Evolutionary conservation across 2,329 filamentous ascomycete genomes (phyloP), one percentile per base, ranked within the genome.

Genomic region (Hypoxylon sp.): DNA sequence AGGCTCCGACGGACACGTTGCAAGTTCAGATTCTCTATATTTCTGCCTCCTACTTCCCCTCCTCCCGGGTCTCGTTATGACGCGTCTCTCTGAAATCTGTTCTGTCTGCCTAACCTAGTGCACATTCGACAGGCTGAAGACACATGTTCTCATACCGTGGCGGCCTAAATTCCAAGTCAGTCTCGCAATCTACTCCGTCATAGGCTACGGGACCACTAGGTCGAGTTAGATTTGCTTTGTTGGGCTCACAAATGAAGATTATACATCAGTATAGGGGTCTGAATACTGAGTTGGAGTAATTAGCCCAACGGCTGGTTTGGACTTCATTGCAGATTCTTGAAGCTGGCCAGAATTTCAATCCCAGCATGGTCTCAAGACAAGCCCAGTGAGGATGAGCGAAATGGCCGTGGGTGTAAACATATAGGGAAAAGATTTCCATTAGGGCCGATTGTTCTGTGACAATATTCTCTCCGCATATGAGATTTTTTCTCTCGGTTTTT

Each of bases 41-140:
- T 51, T 42, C 42, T 42, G 21, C 47, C 44, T 59, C 35, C 31
- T 32, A 15, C 27, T 31, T 48, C 52, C 46, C 52, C 27, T 27
- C 21, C 24, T 21, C 24, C 24, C 29, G 29, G 61, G n/a, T 29
- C 56, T 15, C 42, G 6, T 48, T 31, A 51, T 65, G 62, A 68
- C 66, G 57, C 62, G 57, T 47, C 10, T 35, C 19, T 31, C 37
- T 58, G 19, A 50, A n/a, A 55, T 64, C 54, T 59, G 21, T 56
- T 65, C 29, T 62, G 39, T 64, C 67, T 70, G 64, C 67, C 67
- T 70, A 61, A 68, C 56, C 31, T 21, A 31, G 19, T 19, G 27
- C 3, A 13, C 31, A 15, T 42, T 52, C 35, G 46, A 47, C 48
- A 7, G 50, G 15, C 47, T 55, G 29, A 44, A 54, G 48, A 62